A percentile compares a stretch with the other conserved stretches of the same genome.
Conservation (phyloP, 352 stramenopile genomes). For the Pythium aphanidermatum region DNA sequence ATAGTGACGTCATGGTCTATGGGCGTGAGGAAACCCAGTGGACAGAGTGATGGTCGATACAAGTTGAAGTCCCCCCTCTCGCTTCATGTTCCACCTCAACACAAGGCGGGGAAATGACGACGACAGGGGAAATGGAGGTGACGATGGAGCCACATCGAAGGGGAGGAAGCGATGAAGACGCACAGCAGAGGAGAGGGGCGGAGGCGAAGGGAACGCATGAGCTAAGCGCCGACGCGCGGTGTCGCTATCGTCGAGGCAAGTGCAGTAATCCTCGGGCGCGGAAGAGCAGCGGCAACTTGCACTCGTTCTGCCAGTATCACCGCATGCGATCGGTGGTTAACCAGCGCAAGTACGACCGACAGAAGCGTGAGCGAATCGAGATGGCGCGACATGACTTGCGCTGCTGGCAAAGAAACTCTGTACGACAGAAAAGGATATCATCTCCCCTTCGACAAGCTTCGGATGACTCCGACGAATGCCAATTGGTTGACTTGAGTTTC, state of each 20-base stretch:
- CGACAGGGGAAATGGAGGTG: not conserved
- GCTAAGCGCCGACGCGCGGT: slow-evolving; percentile 19
- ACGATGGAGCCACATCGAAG: slow-evolving; percentile 3
- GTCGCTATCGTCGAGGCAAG: slow-evolving; percentile 45
- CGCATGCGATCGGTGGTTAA: slow-evolving; percentile 49
- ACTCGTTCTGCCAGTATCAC: slow-evolving; percentile 64
- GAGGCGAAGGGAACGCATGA: no score
- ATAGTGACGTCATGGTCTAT: slow-evolving; percentile 8
- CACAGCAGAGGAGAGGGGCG: no score
- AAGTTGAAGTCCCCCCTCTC: slow-evolving; percentile 6
- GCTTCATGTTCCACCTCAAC: not conserved
- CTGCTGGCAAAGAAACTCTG: no score
- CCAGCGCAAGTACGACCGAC: slow-evolving; percentile 30
- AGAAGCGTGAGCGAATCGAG: slow-evolving; percentile 7
- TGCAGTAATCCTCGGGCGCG: slow-evolving; percentile 42
- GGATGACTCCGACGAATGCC: no score
- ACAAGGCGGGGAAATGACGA: slow-evolving; percentile 1
- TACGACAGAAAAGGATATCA: no score
- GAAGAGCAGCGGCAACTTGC: slow-evolving; percentile 60
- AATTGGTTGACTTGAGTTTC: no score
- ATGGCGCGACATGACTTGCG: no score
- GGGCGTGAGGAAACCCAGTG: not conserved
- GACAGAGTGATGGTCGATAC: slow-evolving; percentile 18
- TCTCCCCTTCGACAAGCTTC: no score
- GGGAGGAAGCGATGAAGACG: no score